Conservation (phyloP, 2,329 filamentous ascomycete species). For the Alternaria dauci region DNA sequence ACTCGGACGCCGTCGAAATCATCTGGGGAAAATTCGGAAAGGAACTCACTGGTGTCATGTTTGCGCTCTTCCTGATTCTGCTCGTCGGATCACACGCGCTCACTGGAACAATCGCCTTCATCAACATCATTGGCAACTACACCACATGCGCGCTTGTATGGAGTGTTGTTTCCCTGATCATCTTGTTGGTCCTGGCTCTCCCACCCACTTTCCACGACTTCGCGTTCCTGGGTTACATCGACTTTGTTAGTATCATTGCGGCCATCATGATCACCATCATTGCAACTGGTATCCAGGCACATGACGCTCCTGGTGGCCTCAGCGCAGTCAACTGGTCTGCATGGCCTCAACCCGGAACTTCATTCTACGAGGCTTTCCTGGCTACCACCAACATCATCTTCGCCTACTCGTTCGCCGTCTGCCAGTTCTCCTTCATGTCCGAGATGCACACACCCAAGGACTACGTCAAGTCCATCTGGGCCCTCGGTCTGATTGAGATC, state of each 20-base stretch:
- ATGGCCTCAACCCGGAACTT: slow-evolving; percentile 51
- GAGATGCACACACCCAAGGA: slow-evolving; percentile 71
- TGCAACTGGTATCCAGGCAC: slow-evolving; percentile 62
- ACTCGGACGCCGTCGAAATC: slow-evolving; percentile 73
- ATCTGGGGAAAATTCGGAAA: slow-evolving; percentile 63
- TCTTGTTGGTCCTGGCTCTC: slow-evolving; percentile 68
- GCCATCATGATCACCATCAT: slow-evolving; percentile 76
- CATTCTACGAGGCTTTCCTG: slow-evolving; percentile 71
- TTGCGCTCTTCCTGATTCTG: slow-evolving; percentile 57
- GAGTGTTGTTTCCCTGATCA: slow-evolving; percentile 66
- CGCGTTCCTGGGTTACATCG: slow-evolving; percentile 63
- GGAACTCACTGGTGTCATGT: slow-evolving; percentile 67
- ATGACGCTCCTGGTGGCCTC: slow-evolving; percentile 44
- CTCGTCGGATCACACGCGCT: slow-evolving; percentile 75
- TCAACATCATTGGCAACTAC: slow-evolving; percentile 68
- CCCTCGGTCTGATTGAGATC: slow-evolving; percentile 66
- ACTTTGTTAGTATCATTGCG: slow-evolving; percentile 70
- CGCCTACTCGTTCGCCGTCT: slow-evolving; percentile 64
- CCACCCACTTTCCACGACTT: slow-evolving; percentile 71
- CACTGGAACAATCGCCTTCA: slow-evolving; percentile 72
- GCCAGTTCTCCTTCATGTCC: slow-evolving; percentile 73
- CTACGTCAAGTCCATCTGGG: slow-evolving; percentile 64
- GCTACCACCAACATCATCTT: slow-evolving; percentile 45
- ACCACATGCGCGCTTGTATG: slow-evolving; percentile 71
- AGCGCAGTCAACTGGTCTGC: slow-evolving; percentile 40